phyloP scores from a whole-genome alignment of 495 filamentous ascomycete species.

The Chaetomium tenue region DNA sequence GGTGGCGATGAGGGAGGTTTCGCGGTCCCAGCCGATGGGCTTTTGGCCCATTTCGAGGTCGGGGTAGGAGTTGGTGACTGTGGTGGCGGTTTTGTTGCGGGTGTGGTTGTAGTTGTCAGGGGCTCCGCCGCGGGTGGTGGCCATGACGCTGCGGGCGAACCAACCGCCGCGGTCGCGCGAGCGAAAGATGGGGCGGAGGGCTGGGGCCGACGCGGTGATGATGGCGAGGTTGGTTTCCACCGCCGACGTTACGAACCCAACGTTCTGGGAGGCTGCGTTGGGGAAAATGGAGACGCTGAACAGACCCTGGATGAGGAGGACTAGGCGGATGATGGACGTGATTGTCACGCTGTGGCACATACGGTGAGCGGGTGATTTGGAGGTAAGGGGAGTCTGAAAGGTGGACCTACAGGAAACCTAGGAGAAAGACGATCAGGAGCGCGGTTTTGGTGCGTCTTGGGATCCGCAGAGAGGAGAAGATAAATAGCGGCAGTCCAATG shows the following conservation, averaged over 20 bases:
- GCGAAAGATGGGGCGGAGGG: constrained; percentile 44
- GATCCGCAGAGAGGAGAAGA: constrained; percentile 49
- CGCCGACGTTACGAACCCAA: constrained; percentile 52
- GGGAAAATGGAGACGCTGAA: constrained; percentile 35
- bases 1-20: neutral
- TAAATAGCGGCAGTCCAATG: constrained; percentile 49
- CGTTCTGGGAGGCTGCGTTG: constrained; percentile 35
- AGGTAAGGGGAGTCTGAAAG: neutral
- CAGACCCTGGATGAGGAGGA: constrained; percentile 38
- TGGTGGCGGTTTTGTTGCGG: neutral
- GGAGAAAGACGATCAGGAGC: constrained; percentile 50
- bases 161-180: constrained; percentile 36
- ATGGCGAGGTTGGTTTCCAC: constrained; percentile 57
- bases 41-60: constrained; percentile 29
- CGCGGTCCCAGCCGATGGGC: constrained; percentile 29
- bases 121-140: constrained; percentile 10
- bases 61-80: neutral
- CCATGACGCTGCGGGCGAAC: constrained; percentile 39
- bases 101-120: neutral
- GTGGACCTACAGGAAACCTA: constrained; percentile 49
- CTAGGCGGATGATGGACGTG: constrained; percentile 46
- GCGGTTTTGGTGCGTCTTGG: constrained; percentile 48
- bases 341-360: constrained; percentile 49
- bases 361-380: neutral
- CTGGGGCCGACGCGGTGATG: constrained; percentile 51